phyloP scores from a whole-genome alignment of 139 green algal genomes.

The Chlamydomonas sphaeroides region DNA sequence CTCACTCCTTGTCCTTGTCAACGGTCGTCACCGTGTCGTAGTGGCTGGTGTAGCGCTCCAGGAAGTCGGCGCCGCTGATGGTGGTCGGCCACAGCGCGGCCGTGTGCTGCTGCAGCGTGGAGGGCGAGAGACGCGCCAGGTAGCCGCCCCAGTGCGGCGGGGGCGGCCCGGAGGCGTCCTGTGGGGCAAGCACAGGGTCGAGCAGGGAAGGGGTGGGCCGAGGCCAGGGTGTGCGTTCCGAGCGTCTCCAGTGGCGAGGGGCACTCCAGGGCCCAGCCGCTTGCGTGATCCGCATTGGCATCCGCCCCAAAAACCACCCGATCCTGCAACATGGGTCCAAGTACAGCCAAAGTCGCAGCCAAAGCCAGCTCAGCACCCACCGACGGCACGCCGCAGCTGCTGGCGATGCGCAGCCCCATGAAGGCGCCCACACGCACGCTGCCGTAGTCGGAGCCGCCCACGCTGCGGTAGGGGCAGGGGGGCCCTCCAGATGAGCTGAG shows the following conservation, averaged over 20 bases:
- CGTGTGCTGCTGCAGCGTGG: constrained; percentile 50
- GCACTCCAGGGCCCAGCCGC: no score
- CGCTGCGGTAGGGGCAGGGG: no score
- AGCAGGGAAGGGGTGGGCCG: no score
- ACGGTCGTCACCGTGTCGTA: constrained; percentile 78
- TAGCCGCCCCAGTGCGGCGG: constrained; percentile 57
- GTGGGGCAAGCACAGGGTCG: background rate
- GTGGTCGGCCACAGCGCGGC: constrained; percentile 62
- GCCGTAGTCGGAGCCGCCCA: constrained; percentile 88
- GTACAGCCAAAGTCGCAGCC: no score
- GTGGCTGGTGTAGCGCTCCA: constrained; percentile 70
- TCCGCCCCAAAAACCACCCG: no score
- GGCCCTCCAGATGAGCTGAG: no score
- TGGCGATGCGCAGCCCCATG: constrained; percentile 81
- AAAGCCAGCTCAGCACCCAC: no score
- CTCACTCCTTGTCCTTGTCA: constrained; percentile 42
- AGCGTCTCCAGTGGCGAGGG: no score
- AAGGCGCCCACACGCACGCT: constrained; percentile 88
- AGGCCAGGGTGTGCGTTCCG: no score
- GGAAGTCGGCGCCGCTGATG: constrained; percentile 78
- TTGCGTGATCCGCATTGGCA: no score
- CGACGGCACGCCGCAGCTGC: constrained; percentile 12
- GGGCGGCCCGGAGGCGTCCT: constrained; percentile 11
- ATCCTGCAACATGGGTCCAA: no score
- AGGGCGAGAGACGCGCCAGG: constrained; percentile 70